phyloP scores from a whole-genome alignment of 495 filamentous ascomycete species.

The Neurospora tetraspora region DNA sequence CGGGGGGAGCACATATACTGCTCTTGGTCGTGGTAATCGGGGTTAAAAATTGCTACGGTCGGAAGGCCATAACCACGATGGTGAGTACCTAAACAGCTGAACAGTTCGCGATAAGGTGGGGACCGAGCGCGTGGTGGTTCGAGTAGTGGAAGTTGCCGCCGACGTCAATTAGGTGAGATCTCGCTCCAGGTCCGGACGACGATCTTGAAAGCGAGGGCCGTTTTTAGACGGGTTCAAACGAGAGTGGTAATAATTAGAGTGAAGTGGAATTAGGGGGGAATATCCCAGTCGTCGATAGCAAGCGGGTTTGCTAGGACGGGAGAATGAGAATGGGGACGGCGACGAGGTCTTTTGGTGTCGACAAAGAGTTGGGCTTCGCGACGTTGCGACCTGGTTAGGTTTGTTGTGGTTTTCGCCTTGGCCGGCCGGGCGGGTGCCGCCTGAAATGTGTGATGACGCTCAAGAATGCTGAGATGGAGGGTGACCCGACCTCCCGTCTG shows the following conservation, averaged over 20 bases:
- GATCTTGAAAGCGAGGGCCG: neutral
- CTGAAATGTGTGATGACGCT: neutral
- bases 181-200: neutral
- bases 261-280: neutral
- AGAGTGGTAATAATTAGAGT: neutral
- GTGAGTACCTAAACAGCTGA: neutral
- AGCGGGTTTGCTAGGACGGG: neutral
- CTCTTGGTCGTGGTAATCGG: constrained; percentile 10
- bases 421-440: neutral
- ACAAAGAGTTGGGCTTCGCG: neutral
- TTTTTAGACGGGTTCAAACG: neutral
- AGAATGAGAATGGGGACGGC: neutral
- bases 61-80: constrained; percentile 13
- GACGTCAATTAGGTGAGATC: constrained; percentile 2
- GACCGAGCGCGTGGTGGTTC: neutral
- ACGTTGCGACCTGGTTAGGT: neutral
- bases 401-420: neutral
- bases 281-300: neutral
- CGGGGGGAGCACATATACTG: constrained; percentile 9
- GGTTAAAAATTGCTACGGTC: constrained; percentile 10
- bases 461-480: neutral
- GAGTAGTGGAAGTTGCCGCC: constrained; percentile 1
- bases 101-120: neutral
- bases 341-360: neutral
- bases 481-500: neutral